Evolutionary conservation across 192 early-diverging fungal genomes (phyloP), one percentile per base, ranked within the genome.

Genomic region (Helicostylum pulchrum): DNA sequence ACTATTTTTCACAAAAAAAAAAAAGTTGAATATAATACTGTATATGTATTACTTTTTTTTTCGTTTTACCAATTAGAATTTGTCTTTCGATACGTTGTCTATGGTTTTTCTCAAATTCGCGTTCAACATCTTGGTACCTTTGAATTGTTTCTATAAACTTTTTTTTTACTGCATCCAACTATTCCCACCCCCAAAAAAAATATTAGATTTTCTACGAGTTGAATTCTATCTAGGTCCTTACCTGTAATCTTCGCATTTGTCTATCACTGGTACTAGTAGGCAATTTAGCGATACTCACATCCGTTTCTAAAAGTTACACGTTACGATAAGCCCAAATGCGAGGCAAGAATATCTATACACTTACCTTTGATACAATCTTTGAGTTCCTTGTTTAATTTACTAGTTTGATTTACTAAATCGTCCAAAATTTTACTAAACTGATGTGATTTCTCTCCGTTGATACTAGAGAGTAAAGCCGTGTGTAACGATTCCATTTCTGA

Each of bases 1-100:
- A 93, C 92, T 92, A 54, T 46, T 26, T 26, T 26, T 26, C 2
- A 26, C 2, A 26, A 26, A 49, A 57, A 14, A 15, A 51, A 7
- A 39, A 49, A 57, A 14, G 43, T 55, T 47, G 12, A 30, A 58
- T 62, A 23, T 26, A 34, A 47, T 17, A 46, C 44, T 34, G 6
- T 23, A 4, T 23, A 53, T 10, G 30, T 31, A 62, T 2, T n/a
- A 1, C 7, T 31, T 6, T 17, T 9, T 39, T 19, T 3, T 42
- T 8, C 7, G 20, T 39, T 66, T 56, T 71, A 91, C 90, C 90
- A 76, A 94, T 89, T 48, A 84, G 78, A 71, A 84, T 87, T 53
- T 94, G 91, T 61, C 88, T 65, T 66, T 91, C 88, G 83, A 94
- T 81, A 39, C 90, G 77, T 54, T 86, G 81, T 57, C 91, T 86